Percentiles rank a stretch among this genome's conserved stretches.
These are phyloP conservation scores for Heliamphora ciliata DNA, from an alignment of 179 eudicot genomes.

Conservation along the genomic window DNA sequence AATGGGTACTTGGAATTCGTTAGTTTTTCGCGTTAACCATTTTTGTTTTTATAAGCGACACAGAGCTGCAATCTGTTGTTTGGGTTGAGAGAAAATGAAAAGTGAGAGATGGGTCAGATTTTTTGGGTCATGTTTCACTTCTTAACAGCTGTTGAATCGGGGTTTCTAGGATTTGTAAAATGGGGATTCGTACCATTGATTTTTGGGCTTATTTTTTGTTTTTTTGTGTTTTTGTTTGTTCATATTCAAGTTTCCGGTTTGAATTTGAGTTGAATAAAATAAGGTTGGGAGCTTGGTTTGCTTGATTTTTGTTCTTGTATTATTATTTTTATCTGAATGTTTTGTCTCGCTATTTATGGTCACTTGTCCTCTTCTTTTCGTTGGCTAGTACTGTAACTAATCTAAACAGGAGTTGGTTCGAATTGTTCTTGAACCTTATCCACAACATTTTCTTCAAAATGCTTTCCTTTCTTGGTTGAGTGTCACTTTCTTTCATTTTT, in stretches of 20 bases:
- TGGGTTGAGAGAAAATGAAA: neutral
- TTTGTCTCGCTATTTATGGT: neutral
- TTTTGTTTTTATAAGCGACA: neutral
- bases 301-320: neutral
- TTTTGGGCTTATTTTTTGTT: no score
- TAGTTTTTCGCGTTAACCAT: neutral
- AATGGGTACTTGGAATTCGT: neutral
- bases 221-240: neutral
- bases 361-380: neutral
- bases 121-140: neutral
- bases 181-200: neutral
- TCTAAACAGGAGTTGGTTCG: neutral
- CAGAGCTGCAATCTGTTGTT: neutral
- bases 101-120: neutral
- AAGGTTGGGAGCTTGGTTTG: neutral
- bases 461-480: neutral
- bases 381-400: neutral
- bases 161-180: neutral
- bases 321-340: neutral
- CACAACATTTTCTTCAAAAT: neutral
- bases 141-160: neutral
- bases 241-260: neutral
- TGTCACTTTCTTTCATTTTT: slow-evolving; percentile 1
- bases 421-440: neutral
- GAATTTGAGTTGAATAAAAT: neutral